Conservation (phyloP, 1,139 yeast genomes). For the Geotrichum klebahnii region DNA sequence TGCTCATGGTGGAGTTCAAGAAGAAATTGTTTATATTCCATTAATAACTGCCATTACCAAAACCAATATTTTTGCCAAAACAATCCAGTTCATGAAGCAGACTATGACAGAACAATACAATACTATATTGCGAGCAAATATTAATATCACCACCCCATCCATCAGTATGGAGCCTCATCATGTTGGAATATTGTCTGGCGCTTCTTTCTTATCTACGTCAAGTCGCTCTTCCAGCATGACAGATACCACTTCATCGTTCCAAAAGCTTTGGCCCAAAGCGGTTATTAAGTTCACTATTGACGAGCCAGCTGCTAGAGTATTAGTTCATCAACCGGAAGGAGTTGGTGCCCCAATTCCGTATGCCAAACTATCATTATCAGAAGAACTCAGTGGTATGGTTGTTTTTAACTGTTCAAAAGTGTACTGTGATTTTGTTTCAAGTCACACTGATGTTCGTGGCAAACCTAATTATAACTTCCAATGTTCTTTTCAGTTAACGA, state of each 20-base stretch:
- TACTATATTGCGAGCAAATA: slow-evolving; percentile 35
- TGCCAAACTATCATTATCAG: slow-evolving; percentile 9
- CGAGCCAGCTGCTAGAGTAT: slow-evolving; percentile 41
- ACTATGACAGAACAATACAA: slow-evolving; percentile 28
- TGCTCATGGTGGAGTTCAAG: slow-evolving; percentile 33
- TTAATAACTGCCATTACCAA: slow-evolving; percentile 39
- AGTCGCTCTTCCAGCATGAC: neutral
- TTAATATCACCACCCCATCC: slow-evolving; percentile 41
- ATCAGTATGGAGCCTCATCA: slow-evolving; percentile 39
- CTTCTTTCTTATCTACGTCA: slow-evolving; percentile 17
- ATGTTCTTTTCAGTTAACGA: slow-evolving; percentile 31
- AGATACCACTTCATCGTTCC: slow-evolving; percentile 24
- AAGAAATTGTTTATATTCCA: slow-evolving; percentile 42
- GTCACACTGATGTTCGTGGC: slow-evolving; percentile 29
- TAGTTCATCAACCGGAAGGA: slow-evolving; percentile 26
- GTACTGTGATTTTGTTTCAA: slow-evolving; percentile 35
- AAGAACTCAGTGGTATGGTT: slow-evolving; percentile 30
- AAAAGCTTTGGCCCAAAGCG: slow-evolving; percentile 37
- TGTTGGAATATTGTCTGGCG: slow-evolving; percentile 33
- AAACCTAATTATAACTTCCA: slow-evolving; percentile 31
- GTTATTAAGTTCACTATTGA: slow-evolving; percentile 38
- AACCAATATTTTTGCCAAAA: slow-evolving; percentile 39
- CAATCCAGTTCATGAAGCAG: slow-evolving; percentile 33
- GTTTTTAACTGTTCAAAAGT: slow-evolving; percentile 34
- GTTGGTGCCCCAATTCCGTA: slow-evolving; percentile 6